A percentile compares a stretch with the other conserved stretches of the same genome.
Conservation (phyloP, 2,329 filamentous ascomycete species). For the Neonectria magnoliae region DNA sequence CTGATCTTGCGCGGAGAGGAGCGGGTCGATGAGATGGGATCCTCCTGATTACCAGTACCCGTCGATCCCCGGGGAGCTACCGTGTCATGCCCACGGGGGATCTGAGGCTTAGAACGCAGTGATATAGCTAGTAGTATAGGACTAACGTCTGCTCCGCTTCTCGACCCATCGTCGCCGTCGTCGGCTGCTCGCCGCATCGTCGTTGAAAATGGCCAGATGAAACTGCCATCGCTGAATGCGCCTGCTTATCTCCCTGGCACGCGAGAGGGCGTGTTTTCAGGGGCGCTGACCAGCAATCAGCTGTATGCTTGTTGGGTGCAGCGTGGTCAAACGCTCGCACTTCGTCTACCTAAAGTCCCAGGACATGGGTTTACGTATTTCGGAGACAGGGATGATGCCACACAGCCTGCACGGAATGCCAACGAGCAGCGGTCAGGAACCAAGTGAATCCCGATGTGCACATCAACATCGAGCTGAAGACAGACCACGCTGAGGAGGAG, state of each 20-base stretch:
- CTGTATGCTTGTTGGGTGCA: background rate
- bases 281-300: background rate
- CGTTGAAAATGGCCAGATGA: background rate
- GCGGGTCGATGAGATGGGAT: constrained; percentile 18
- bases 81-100: constrained; percentile 11
- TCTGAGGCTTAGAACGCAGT: constrained; percentile 8
- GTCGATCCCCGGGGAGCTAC: constrained; percentile 21
- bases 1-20: constrained; percentile 13
- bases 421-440: background rate
- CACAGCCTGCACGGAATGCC: background rate
- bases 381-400: background rate
- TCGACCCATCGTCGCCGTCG: constrained; percentile 2
- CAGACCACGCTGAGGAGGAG: background rate
- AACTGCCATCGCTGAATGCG: background rate
- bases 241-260: background rate
- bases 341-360: background rate
- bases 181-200: background rate
- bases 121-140: background rate
- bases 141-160: background rate
- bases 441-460: background rate
- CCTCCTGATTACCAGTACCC: constrained; percentile 4
- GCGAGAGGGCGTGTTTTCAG: constrained; percentile 1
- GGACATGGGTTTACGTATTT: constrained; percentile 15
- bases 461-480: background rate
- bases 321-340: constrained; percentile 2